These are phyloP conservation scores for Acanthamoeba royreba DNA, from an alignment of 208 protist species.

Conservation along the genomic window DNA sequence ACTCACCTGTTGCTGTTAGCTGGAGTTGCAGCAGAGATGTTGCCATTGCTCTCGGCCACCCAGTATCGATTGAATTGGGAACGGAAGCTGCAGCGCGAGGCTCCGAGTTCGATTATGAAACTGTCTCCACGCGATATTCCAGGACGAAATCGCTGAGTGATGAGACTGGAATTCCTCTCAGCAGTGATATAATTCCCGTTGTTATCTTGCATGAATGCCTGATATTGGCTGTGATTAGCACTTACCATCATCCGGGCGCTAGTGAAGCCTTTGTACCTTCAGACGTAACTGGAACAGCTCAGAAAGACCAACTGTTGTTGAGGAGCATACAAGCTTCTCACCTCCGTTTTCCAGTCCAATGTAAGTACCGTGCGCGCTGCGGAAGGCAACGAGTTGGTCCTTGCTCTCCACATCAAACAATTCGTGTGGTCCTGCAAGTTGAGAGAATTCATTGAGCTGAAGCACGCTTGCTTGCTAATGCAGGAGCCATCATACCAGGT, in stretches of 20 bases:
- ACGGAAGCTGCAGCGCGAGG: neutral
- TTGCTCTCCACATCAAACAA: conserved; percentile 11
- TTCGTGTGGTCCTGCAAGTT: neutral
- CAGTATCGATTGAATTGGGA: neutral
- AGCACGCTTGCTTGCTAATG: too few species aligned
- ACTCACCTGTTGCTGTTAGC: neutral
- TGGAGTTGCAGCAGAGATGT: neutral
- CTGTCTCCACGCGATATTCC: neutral
- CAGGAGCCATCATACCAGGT: neutral
- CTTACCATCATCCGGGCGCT: too few species aligned
- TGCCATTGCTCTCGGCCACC: neutral
- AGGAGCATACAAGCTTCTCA: neutral
- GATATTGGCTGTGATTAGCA: too few species aligned
- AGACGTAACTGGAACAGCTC: neutral
- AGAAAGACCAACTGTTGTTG: neutral
- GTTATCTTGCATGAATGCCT: neutral
- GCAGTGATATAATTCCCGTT: neutral
- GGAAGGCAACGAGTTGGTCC: neutral
- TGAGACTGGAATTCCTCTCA: neutral
- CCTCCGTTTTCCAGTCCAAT: neutral
- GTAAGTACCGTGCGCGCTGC: neutral
- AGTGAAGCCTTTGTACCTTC: neutral
- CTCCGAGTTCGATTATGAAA: neutral
- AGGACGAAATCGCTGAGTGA: neutral
- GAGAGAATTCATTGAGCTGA: too few species aligned